These are phyloP conservation scores for Russula emetica DNA, from an alignment of 768 basidiomycete species.

Conservation along the genomic window DNA sequence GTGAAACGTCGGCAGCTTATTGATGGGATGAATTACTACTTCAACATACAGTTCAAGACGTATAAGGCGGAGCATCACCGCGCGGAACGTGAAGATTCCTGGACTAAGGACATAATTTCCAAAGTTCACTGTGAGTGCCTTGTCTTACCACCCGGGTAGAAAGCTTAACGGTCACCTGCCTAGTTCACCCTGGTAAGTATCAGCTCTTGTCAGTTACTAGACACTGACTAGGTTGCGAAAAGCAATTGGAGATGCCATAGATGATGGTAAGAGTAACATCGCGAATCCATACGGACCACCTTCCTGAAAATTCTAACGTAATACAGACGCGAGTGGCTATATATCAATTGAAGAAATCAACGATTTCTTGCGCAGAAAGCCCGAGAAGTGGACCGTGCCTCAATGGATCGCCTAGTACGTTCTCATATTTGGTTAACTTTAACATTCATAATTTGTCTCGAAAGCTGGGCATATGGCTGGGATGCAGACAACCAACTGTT, in stretches of 20 bases:
- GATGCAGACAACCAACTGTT: constrained; percentile 23
- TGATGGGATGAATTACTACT: constrained; percentile 16
- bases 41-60: constrained; percentile 21
- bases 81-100: constrained; percentile 20
- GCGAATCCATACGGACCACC: not conserved
- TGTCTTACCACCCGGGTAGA: not conserved
- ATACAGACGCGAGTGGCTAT: constrained; percentile 20
- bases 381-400: constrained; percentile 19
- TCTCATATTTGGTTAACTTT: not conserved
- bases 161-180: not conserved
- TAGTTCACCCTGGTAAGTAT: constrained; percentile 14
- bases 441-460: not conserved
- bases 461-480: constrained; percentile 26
- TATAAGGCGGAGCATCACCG: constrained; percentile 18
- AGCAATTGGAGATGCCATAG: constrained; percentile 25
- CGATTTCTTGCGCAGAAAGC: constrained; percentile 18
- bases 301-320: not conserved
- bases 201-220: not conserved
- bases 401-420: constrained; percentile 24
- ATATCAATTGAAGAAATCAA: constrained; percentile 21
- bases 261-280: constrained; percentile 14
- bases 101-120: constrained; percentile 16
- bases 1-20: constrained; percentile 21
- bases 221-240: not conserved
- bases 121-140: constrained; percentile 17